Evolutionary conservation across 176 grass and related monocot species (phyloP), one percentile per base, ranked within the genome.

Genomic region (Bolboschoenus planiculmis): DNA sequence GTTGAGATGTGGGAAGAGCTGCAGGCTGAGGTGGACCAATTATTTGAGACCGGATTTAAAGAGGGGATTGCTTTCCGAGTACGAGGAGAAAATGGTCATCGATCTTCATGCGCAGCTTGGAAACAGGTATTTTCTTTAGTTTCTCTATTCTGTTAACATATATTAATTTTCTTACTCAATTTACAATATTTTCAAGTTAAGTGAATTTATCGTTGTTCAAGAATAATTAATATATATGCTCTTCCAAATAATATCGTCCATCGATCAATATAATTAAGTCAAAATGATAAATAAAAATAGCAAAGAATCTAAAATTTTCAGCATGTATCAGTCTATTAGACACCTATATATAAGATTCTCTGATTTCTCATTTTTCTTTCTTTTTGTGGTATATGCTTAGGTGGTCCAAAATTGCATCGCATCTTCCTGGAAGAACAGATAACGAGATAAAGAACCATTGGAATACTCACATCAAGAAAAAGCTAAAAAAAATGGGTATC

Each of bases 391-490:
- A 34, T 59, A 47, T 79, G 20, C 9, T n/a, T 21, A 97, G 94
- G 85, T 97, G 94, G 94, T 97, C 94, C 2, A 97, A 92, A 83
- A 97, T 97, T 72, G 94, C 94, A 16, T 86, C 91, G 26, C 89
- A 84, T 2, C 86, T 97, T 40, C 94, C 94, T 1, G 91, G 94
- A 1, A 83, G 94, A 80, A 97, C 94, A 18, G 94, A 97, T 74
- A 97, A 97, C 81, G 94, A 97, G 78, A 97, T 97, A 77, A 97
- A 97, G 83, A 97, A 97, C 82, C 91, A 91, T 83, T 97, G 94
- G 94, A 93, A 97, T 86, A 93, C 91, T 9, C 91, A 94, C 83
- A 92, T 94, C 56, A 97, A 97, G 83, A 97, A 94, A 82, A 97
- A 97, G 85, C 91, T 97, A 14, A 84, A 64, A 83, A 94, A 94